Conservation (phyloP, 2,329 filamentous ascomycete genomes). For the Cercospora sesami region DNA sequence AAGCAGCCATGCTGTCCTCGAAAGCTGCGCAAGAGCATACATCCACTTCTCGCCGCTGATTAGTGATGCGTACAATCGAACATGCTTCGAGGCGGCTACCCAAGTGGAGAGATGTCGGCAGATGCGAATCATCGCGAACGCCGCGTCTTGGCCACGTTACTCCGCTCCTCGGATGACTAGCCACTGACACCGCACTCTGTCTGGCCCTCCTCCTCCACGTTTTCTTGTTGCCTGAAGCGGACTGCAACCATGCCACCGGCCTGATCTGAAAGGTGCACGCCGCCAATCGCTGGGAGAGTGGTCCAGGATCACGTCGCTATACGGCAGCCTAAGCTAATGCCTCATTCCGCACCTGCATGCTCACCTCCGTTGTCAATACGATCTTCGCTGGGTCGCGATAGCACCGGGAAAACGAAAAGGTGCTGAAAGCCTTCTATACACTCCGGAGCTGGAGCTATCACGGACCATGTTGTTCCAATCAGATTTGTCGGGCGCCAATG, state of each 20-base stretch:
- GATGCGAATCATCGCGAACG: conserved; percentile 2
- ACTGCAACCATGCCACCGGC: not conserved
- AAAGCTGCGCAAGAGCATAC: not conserved
- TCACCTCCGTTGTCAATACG: not conserved
- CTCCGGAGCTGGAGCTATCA: not conserved
- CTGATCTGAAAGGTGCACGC: not conserved
- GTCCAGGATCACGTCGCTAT: not conserved
- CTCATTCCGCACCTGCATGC: not conserved
- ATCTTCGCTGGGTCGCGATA: not conserved
- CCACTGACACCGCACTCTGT: not conserved
- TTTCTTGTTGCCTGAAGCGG: not conserved
- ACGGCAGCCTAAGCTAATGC: conserved; percentile 3
- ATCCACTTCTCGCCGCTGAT: not conserved
- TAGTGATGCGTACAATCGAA: not conserved
- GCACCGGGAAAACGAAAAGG: not conserved
- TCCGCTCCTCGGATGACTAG: conserved; percentile 3
- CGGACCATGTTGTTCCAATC: not conserved
- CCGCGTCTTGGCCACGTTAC: not conserved
- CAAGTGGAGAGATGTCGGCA: not conserved
- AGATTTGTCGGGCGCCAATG: not conserved
- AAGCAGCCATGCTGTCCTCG: not conserved
- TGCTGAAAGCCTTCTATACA: not conserved
- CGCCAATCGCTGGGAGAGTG: not conserved
- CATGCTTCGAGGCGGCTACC: not conserved
- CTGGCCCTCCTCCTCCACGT: not conserved